A percentile compares a stretch with the other conserved stretches of the same genome.
These are phyloP conservation scores for Hericium rajendrae DNA, from an alignment of 768 basidiomycete species.

Conservation along the genomic window DNA sequence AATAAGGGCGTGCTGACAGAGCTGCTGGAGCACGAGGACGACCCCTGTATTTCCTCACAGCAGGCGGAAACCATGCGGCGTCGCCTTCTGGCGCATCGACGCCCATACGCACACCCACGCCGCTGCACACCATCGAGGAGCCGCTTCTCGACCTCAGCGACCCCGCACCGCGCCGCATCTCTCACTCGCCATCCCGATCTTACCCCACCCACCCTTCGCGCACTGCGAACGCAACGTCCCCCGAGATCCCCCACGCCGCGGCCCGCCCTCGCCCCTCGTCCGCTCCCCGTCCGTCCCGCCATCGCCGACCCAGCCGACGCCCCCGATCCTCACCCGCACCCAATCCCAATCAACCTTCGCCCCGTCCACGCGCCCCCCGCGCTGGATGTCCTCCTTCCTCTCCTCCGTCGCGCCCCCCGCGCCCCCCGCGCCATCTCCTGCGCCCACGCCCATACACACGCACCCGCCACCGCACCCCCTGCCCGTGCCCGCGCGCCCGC, in stretches of 20 bases:
- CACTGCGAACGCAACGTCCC: slow-evolving; percentile 27
- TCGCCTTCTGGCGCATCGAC: slow-evolving; percentile 4
- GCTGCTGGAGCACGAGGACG: slow-evolving; percentile 55
- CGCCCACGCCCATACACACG: too few relatives aligned
- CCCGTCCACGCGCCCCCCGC: slow-evolving; percentile 37
- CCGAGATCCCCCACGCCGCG: slow-evolving; percentile 20
- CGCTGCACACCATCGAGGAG: background rate
- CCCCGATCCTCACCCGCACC: slow-evolving; percentile 27
- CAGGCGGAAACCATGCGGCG: slow-evolving; percentile 6
- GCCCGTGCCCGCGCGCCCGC: slow-evolving; percentile 5
- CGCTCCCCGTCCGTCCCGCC: slow-evolving; percentile 24
- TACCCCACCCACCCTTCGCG: slow-evolving; percentile 1
- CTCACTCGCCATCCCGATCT: slow-evolving; percentile 19
- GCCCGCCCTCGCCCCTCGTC: slow-evolving; percentile 5
- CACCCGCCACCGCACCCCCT: background rate
- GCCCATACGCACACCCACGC: background rate
- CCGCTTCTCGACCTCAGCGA: background rate
- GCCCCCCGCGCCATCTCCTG: slow-evolving; percentile 6
- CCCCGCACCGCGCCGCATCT: slow-evolving; percentile 28
- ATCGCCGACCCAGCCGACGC: slow-evolving; percentile 22
- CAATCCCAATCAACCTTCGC: slow-evolving; percentile 27
- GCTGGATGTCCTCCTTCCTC: slow-evolving; percentile 41
- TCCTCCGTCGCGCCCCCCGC: slow-evolving; percentile 18
- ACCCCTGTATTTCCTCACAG: slow-evolving; percentile 42
- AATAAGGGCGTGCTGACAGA: slow-evolving; percentile 53